Conservation (phyloP, 352 stramenopile genomes). For the Blastocystis sp. region DNA sequence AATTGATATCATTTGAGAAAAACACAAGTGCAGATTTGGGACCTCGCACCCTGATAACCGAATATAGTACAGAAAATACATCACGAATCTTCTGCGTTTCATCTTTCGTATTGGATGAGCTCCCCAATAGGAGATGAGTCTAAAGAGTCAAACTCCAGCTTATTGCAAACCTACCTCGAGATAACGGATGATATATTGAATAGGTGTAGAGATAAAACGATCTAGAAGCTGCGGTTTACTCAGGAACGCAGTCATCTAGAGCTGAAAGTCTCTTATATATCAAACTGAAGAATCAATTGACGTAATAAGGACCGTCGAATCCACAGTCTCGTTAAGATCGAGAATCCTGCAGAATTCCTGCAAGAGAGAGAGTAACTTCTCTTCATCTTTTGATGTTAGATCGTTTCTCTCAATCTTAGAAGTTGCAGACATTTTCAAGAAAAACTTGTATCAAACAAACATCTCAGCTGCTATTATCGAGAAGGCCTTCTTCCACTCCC, state of each 20-base stretch:
- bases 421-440: too few relatives aligned
- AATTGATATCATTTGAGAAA: background rate
- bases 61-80: conserved; percentile 1
- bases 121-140: too few relatives aligned
- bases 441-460: background rate
- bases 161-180: background rate
- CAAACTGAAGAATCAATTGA: too few relatives aligned
- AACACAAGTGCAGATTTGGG: background rate
- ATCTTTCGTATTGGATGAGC: too few relatives aligned
- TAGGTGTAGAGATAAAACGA: background rate
- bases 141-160: background rate
- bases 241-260: background rate
- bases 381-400: too few relatives aligned
- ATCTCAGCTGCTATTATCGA: background rate
- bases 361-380: too few relatives aligned
- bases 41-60: background rate
- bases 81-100: background rate
- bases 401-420: too few relatives aligned
- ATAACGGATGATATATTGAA: background rate
- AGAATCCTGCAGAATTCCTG: too few relatives aligned
- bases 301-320: too few relatives aligned
- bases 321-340: too few relatives aligned
- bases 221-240: background rate
- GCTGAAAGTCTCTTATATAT: background rate
- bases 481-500: too few relatives aligned